A percentile compares a stretch with the other conserved stretches of the same genome.
phyloP scores from a whole-genome alignment of 805 yeast genomes.

The Yarrowia sp. region DNA sequence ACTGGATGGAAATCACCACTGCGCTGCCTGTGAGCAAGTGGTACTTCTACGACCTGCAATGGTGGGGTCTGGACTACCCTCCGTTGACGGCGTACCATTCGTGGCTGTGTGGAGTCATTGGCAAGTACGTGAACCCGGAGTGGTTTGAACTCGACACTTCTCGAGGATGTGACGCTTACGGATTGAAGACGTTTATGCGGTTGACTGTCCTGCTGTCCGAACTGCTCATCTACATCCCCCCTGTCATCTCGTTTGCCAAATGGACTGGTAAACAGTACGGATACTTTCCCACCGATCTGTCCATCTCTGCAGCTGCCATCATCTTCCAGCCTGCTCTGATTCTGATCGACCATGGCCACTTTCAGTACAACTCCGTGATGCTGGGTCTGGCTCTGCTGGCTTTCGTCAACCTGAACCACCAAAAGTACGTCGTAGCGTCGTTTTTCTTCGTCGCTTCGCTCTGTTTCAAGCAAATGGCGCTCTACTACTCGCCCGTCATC shows the following conservation, averaged over 20 bases:
- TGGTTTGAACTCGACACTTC: conserved; percentile 83
- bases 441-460: conserved; percentile 78
- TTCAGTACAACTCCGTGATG: conserved; percentile 95
- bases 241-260: conserved; percentile 71
- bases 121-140: conserved; percentile 62
- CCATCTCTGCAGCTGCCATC: conserved; percentile 77
- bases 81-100: conserved; percentile 96
- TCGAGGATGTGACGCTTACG: conserved; percentile 73
- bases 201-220: conserved; percentile 80
- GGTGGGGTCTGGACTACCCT: conserved; percentile 98
- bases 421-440: conserved; percentile 71
- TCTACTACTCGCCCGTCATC: conserved; percentile 89
- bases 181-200: conserved; percentile 85
- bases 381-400: conserved; percentile 80
- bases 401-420: conserved; percentile 68
- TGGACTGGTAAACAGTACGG: conserved; percentile 67
- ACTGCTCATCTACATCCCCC: conserved; percentile 75
- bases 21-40: conserved; percentile 75
- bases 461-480: conserved; percentile 93
- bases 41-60: conserved; percentile 87
- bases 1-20: conserved; percentile 93
- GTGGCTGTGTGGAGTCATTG: conserved; percentile 74
- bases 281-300: conserved; percentile 73
- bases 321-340: conserved; percentile 82
- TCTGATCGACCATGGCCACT: conserved; percentile 95